Evolutionary conservation across 768 basidiomycete species (phyloP).

Genomic region (Lyophyllum atratum): DNA sequence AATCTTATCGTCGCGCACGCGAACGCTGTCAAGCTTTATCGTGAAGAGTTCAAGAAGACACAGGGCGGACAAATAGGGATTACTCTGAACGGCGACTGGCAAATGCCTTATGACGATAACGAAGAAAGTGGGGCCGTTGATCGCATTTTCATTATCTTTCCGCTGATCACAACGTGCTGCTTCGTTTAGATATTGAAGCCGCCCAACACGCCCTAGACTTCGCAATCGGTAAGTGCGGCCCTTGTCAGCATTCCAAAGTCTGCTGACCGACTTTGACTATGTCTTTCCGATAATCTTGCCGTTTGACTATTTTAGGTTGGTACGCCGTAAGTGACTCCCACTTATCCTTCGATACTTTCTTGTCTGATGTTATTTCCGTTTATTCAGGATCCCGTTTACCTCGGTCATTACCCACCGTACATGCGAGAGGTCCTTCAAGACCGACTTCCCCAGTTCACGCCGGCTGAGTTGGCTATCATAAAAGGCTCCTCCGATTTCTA

Average conservation of each 20-base stretch:
- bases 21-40: constrained; percentile 63
- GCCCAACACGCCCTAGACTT: constrained; percentile 75
- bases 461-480: constrained; percentile 56
- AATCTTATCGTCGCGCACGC: constrained; percentile 72
- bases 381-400: constrained; percentile 64
- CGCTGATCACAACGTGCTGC: background rate
- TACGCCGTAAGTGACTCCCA: constrained; percentile 45
- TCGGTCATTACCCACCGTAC: constrained; percentile 65
- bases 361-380: constrained; percentile 9
- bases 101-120: constrained; percentile 68
- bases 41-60: constrained; percentile 59
- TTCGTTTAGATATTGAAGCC: constrained; percentile 56
- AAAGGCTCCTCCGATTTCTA: constrained; percentile 72
- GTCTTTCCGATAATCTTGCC: constrained; percentile 28
- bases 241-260: constrained; percentile 14
- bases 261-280: constrained; percentile 16
- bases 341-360: background rate
- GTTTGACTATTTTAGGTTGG: constrained; percentile 45
- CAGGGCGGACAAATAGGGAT: constrained; percentile 78
- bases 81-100: constrained; percentile 77
- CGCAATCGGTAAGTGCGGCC: constrained; percentile 54
- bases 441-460: constrained; percentile 59
- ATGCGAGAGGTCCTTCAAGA: constrained; percentile 58
- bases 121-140: constrained; percentile 56
- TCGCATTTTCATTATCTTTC: background rate